A percentile compares a stretch with the other conserved stretches of the same genome.
phyloP scores from a whole-genome alignment of 2,329 filamentous ascomycete genomes.

The Ceratocystis alfenasii region DNA sequence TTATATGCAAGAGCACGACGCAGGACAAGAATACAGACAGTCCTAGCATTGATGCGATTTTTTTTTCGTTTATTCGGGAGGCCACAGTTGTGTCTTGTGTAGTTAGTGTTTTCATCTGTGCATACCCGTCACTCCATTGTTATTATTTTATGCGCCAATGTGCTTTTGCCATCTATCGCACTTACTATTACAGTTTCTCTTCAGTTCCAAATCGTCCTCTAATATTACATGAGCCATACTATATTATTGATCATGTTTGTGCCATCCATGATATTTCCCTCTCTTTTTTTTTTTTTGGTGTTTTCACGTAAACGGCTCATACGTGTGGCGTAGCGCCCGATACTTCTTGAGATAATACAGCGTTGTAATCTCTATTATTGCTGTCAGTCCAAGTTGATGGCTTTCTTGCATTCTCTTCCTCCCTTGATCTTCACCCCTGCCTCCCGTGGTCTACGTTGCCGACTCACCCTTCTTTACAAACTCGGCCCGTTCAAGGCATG shows the following conservation, averaged over 20 bases:
- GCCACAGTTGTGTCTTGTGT: background rate
- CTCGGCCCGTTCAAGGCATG: conserved; percentile 64
- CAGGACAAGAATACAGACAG: background rate
- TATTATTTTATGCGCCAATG: background rate
- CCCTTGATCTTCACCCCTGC: background rate
- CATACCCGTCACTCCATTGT: background rate
- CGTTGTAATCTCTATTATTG: conserved; percentile 65
- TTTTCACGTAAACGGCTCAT: conserved; percentile 36
- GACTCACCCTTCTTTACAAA: conserved; percentile 80
- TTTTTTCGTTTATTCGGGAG: background rate
- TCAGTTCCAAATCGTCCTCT: background rate
- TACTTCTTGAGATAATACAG: conserved; percentile 93
- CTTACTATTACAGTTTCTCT: background rate
- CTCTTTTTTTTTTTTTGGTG: conserved; percentile 9
- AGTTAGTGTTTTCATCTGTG: background rate
- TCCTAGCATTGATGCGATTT: background rate
- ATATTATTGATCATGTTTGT: background rate
- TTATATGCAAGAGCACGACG: background rate
- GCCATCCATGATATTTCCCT: background rate
- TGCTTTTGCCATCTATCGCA: background rate
- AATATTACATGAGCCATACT: no score
- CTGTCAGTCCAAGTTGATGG: conserved; percentile 6
- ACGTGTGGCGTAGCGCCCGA: conserved; percentile 70
- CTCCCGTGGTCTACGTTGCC: background rate
- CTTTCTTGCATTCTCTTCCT: no score